Base-by-base conservation (phyloP, 2,329 filamentous ascomycete genomes). In the Talaromyces sp. region DNA sequence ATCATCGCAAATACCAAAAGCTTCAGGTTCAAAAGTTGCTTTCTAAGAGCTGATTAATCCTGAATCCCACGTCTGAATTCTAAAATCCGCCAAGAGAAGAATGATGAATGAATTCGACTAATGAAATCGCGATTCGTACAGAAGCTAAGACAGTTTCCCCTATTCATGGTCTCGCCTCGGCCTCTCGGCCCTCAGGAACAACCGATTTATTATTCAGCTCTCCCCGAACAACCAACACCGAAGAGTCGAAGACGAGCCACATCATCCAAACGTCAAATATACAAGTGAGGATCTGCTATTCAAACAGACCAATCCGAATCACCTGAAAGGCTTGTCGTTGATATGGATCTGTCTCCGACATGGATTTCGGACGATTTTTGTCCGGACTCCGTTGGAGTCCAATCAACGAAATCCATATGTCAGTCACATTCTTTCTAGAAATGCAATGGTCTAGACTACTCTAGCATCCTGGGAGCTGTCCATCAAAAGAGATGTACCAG, bases 31-130 rank as follows among this genome's bases (percentile, higher is more conserved):
- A n/a, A n/a, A n/a, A 3, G 4, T 54, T 5, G 53, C 53, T 56
- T 38, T 56, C 29, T 25, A 56, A 56, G 11, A 15, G 53, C 53
- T 56, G 53, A 56, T 56, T 56, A 56, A 56, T 56, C 15, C n/a
- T 10, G 31, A 53, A 53, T 11, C 49, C 22, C 25, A 53, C 5
- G 29, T 15, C 6, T 49, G 27, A 53, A 10, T n/a, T 8, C 13
- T 5, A 1, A 17, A 17, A 51, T 51, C 45, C 10, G 47, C 22
- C 25, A 27, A 27, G 47, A 25, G 13, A 29, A 17, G 5, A 17
- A 15, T n/a, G n/a, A n/a, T n/a, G 5, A 25, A 15, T 11, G 15
- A n/a, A 2, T 5, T n/a, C 29, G 11, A 56, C n/a, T 25, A 38
- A 56, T 38, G n/a, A 22, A 29, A 29, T 17, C 10, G n/a, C 17